Conservation (phyloP, 2,329 filamentous ascomycete species). For the Emmonsiellopsis sp. region DNA sequence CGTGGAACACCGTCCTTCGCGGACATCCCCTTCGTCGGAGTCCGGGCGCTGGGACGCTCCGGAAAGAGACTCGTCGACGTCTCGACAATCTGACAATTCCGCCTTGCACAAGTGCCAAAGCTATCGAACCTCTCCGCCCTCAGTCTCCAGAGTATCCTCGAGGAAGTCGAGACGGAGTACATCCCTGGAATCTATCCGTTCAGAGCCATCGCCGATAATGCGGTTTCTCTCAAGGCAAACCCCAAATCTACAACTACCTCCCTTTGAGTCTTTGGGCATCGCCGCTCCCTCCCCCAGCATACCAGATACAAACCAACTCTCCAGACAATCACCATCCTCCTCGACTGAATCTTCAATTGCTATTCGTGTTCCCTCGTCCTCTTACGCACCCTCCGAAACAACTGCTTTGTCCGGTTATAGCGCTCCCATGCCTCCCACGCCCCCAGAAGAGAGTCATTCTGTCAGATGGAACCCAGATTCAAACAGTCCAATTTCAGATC, state of each 20-base stretch:
- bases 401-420: not conserved
- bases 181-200: conserved; percentile 8
- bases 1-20: not conserved
- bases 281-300: conserved; percentile 26
- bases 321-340: not conserved
- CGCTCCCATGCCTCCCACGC: conserved; percentile 17
- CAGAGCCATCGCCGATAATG: conserved; percentile 26
- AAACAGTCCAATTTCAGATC: conserved; percentile 19
- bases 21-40: not conserved
- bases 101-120: not conserved
- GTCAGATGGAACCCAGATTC: conserved; percentile 28
- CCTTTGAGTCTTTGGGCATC: conserved; percentile 45
- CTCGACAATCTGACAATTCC: not conserved
- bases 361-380: not conserved
- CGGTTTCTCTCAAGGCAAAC: conserved; percentile 28
- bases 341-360: not conserved
- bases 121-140: conserved; percentile 2
- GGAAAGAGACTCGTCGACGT: no score
- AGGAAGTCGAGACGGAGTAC: conserved; percentile 7
- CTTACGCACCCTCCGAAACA: not conserved
- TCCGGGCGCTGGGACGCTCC: not conserved
- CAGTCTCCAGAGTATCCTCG: conserved; percentile 1
- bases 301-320: not conserved
- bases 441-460: conserved; percentile 32
- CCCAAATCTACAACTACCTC: conserved; percentile 41